These are phyloP conservation scores for Carallia pectinifolia DNA, from an alignment of 345 rosid species.

Conservation along the genomic window DNA sequence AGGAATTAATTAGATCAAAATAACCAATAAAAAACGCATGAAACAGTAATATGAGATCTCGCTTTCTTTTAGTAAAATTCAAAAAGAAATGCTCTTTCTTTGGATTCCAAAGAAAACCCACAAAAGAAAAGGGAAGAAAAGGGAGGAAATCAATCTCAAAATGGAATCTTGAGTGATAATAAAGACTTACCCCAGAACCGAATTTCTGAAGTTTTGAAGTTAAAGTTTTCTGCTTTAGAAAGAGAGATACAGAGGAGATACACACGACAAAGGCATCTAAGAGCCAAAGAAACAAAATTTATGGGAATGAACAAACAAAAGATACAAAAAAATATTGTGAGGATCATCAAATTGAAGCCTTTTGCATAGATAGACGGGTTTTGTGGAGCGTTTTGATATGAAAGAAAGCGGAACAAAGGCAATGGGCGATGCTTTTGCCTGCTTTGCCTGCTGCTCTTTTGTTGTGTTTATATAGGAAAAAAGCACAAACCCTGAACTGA, in stretches of 20 bases:
- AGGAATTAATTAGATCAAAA: conserved; percentile 1
- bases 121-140: background rate
- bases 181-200: conserved; percentile 23
- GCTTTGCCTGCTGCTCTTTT: background rate
- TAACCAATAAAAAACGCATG: conserved; percentile 9
- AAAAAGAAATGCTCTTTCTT: background rate
- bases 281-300: background rate
- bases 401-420: too few species aligned
- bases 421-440: background rate
- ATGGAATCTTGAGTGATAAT: background rate
- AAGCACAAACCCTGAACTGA: background rate
- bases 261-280: background rate
- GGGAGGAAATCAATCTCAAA: background rate
- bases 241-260: background rate
- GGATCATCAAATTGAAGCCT: background rate
- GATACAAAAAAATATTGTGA: background rate
- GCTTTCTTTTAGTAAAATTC: conserved; percentile 1
- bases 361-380: background rate
- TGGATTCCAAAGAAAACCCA: conserved; percentile 16
- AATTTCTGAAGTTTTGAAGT: background rate
- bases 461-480: conserved; percentile 25
- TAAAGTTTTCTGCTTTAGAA: background rate
- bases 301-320: too few species aligned
- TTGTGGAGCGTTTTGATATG: too few species aligned
- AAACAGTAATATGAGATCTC: conserved; percentile 21